A percentile compares a stretch with the other conserved stretches of the same genome.
These are phyloP conservation scores for Triticum dicoccoides DNA, from an alignment of 176 grass and related monocot species.

Conservation along the genomic window DNA sequence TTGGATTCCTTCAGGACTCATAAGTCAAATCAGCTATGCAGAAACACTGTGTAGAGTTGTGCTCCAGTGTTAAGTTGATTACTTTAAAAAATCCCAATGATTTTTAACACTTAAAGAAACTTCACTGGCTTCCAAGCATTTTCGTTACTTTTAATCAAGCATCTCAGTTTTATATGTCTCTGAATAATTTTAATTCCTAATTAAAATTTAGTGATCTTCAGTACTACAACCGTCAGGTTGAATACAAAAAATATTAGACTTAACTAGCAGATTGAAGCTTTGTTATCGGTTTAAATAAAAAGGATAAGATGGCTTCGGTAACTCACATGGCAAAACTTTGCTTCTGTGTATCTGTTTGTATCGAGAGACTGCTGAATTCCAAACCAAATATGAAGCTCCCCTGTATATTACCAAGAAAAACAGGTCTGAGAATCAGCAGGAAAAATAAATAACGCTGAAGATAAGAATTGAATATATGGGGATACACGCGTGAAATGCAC, in stretches of 20 bases:
- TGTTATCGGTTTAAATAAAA: conserved; percentile 44
- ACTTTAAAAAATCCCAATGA: neutral
- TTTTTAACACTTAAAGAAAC: neutral
- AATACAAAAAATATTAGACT: conserved; percentile 21
- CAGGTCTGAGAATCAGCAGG: conserved; percentile 28
- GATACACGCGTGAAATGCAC: conserved; percentile 1
- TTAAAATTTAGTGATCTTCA: conserved; percentile 11
- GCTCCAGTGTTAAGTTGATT: conserved; percentile 14
- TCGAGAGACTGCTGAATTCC: conserved; percentile 74
- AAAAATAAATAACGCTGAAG: conserved; percentile 23
- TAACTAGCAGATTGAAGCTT: conserved; percentile 42
- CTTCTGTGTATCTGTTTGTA: conserved; percentile 80
- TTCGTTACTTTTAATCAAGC: conserved; percentile 11
- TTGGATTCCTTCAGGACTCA: neutral
- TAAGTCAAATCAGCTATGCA: conserved; percentile 4
- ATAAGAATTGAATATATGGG: neutral
- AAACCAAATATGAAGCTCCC: conserved; percentile 83
- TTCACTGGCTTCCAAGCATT: conserved; percentile 15
- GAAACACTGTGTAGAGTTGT: neutral
- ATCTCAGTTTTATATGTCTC: conserved; percentile 17
- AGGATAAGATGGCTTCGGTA: conserved; percentile 19
- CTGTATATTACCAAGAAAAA: conserved; percentile 52
- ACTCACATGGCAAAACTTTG: conserved; percentile 75
- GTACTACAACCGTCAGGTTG: conserved; percentile 12
- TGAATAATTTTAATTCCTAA: conserved; percentile 17